Base-by-base conservation (phyloP, 2,329 filamentous ascomycete species). In the Nemania sp. region DNA sequence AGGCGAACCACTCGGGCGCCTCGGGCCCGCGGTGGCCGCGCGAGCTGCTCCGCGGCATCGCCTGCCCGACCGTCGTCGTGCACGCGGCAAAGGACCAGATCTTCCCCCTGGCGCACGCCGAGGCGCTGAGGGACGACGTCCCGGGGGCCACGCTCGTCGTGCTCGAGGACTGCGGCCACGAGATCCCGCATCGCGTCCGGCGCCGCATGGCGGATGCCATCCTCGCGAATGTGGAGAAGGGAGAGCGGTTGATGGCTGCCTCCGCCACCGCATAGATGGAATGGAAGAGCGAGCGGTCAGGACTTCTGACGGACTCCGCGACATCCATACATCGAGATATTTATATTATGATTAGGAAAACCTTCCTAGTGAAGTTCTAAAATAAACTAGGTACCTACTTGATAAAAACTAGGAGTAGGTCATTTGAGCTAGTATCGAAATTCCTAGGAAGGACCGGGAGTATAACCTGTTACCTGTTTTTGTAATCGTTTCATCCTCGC, bases 121-220 rank as follows among this genome's bases (percentile, higher is more conserved):
- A 73, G 32, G 69, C 68, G 0, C 45, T 74, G 43, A 66, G 52
- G 2, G 67, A 63, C 15, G 71, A 62, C 0, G 66, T 73, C 7
- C 47, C 63, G 2, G 56, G 59, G 6, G 63, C 66, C 1, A 59
- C 66, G 21, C 68, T 73, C 17, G 64, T 72, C 0, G 39, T 70
- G 4, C 49, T 65, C 12, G 55, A 62, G 32, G 43, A 62, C 17
- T 62, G 60, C 5, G 60, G 60, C 12, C 60, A 62, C 13, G 78
- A 80, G 21, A 84, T 78, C 3, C 54, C 60, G 11, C 50, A 52
- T 18, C 56, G 56, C 17, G 34, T 59, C 21, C 55, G 56, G 6
- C 43, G 11, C 5, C 25, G n/a, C 17, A 2, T 62, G 2, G 56
- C 17, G 9, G 60, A 59, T 45, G 32, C 56, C 6, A 62, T 59